Evolutionary conservation across 176 grass and related monocot genomes (phyloP).

Genomic region (Oryza coarctata): DNA sequence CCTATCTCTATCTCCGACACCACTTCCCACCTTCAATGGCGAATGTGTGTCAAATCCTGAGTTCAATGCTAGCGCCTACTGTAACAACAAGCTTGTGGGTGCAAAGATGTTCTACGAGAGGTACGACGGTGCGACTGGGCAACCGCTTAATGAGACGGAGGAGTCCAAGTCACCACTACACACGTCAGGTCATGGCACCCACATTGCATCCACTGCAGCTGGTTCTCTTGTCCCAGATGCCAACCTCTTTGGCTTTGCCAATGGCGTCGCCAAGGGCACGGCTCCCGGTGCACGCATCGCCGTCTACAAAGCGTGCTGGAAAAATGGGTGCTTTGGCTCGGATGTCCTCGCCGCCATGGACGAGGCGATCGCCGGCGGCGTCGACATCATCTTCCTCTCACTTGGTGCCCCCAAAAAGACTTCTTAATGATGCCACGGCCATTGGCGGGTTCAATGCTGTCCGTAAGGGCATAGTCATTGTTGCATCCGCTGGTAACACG

Average conservation of each 20-base stretch:
- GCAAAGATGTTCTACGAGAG: slow-evolving; percentile 19
- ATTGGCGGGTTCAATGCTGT: slow-evolving; percentile 43
- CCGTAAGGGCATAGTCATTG: slow-evolving; percentile 41
- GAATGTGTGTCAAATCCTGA: background rate
- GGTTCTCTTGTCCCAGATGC: slow-evolving; percentile 19
- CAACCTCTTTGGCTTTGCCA: slow-evolving; percentile 26
- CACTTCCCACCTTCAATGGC: slow-evolving; percentile 21
- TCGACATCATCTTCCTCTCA: slow-evolving; percentile 40
- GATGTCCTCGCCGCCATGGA: slow-evolving; percentile 45
- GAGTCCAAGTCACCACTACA: slow-evolving; percentile 53
- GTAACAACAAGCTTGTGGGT: slow-evolving; percentile 53
- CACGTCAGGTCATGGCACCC: slow-evolving; percentile 50
- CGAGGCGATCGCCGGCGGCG: slow-evolving; percentile 35
- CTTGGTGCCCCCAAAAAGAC: background rate
- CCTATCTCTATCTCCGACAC: background rate
- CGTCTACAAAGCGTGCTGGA: slow-evolving; percentile 35
- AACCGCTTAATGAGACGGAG: background rate
- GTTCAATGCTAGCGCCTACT: slow-evolving; percentile 27
- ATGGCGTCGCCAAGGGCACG: slow-evolving; percentile 28
- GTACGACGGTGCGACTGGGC: background rate
- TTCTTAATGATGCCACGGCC: slow-evolving; percentile 28
- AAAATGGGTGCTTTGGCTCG: background rate
- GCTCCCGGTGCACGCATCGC: slow-evolving; percentile 39
- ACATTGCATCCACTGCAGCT: slow-evolving; percentile 45
- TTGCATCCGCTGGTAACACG: slow-evolving; percentile 26